phyloP scores from a whole-genome alignment of 2,329 filamentous ascomycete species.

The Dryadomyces quercus-mongolicae region DNA sequence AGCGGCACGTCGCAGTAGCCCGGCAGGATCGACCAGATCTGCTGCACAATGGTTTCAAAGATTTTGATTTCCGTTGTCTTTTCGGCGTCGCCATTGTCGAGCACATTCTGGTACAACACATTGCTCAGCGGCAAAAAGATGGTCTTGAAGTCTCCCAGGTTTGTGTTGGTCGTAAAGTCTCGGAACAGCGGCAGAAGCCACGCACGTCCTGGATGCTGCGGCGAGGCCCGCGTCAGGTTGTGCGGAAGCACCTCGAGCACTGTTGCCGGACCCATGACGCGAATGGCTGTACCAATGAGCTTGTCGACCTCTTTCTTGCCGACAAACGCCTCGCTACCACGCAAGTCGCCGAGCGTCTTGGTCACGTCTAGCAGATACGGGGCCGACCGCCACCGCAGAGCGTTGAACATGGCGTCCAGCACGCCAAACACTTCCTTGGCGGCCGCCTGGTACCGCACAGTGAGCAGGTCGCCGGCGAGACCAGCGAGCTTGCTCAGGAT shows the following conservation, averaged over 20 bases:
- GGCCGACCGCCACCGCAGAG: slow-evolving; percentile 71
- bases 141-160: slow-evolving; percentile 69
- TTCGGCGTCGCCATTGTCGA: slow-evolving; percentile 68
- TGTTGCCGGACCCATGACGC: slow-evolving; percentile 78
- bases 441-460: slow-evolving; percentile 82
- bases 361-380: slow-evolving; percentile 67
- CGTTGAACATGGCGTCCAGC: slow-evolving; percentile 74
- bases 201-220: slow-evolving; percentile 71
- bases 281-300: slow-evolving; percentile 76
- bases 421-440: slow-evolving; percentile 94
- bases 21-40: slow-evolving; percentile 87
- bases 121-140: slow-evolving; percentile 87
- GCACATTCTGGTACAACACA: slow-evolving; percentile 74
- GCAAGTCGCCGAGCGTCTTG: slow-evolving; percentile 72
- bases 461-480: slow-evolving; percentile 61
- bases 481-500: slow-evolving; percentile 69
- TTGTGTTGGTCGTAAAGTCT: slow-evolving; percentile 81
- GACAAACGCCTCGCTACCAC: slow-evolving; percentile 75
- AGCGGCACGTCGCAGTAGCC: slow-evolving; percentile 91
- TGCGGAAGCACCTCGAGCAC: slow-evolving; percentile 74
- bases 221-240: slow-evolving; percentile 67
- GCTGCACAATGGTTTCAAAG: slow-evolving; percentile 89
- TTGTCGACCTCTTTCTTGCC: slow-evolving; percentile 93
- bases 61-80: slow-evolving; percentile 97
- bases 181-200: slow-evolving; percentile 91